Evolutionary conservation across 2,329 filamentous ascomycete species (phyloP).

Genomic region (Harringtonia aguacate): DNA sequence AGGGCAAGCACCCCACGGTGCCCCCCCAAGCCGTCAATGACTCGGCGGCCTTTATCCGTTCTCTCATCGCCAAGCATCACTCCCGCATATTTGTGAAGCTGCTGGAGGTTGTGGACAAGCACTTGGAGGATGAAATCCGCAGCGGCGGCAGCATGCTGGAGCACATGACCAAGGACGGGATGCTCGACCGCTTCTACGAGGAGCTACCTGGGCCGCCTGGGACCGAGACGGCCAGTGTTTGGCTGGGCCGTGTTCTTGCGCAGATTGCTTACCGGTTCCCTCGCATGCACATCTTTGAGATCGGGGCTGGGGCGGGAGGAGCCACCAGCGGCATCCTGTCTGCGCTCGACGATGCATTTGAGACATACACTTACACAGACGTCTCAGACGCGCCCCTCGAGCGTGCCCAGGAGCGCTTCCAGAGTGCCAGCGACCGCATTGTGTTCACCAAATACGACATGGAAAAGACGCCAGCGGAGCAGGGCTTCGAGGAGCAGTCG

Average conservation of each 20-base stretch:
- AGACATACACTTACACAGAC: slow-evolving; percentile 20
- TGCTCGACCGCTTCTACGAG: too few species aligned
- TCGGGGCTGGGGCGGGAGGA: slow-evolving; percentile 27
- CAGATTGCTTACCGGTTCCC: slow-evolving; percentile 26
- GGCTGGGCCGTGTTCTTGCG: slow-evolving; percentile 14
- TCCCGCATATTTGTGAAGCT: too few species aligned
- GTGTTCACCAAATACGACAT: slow-evolving; percentile 18
- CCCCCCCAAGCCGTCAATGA: too few species aligned
- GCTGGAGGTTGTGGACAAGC: too few species aligned
- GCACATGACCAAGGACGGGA: too few species aligned
- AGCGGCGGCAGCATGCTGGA: too few species aligned
- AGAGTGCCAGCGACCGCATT: slow-evolving; percentile 16
- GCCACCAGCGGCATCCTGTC: slow-evolving; percentile 21
- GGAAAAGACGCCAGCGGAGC: slow-evolving; percentile 16
- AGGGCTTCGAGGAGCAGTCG: slow-evolving; percentile 19
- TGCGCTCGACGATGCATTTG: slow-evolving; percentile 11
- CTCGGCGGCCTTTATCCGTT: too few species aligned
- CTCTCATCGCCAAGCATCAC: too few species aligned
- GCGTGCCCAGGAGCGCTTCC: slow-evolving; percentile 19
- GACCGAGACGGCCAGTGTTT: too few species aligned
- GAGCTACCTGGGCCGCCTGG: too few species aligned
- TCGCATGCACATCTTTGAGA: slow-evolving; percentile 21
- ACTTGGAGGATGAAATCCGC: too few species aligned
- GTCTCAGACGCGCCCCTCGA: slow-evolving; percentile 27
- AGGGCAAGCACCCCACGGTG: too few species aligned